Evolutionary conservation across 2,329 filamentous ascomycete genomes (phyloP).

Genomic region (Cercospora janseana): DNA sequence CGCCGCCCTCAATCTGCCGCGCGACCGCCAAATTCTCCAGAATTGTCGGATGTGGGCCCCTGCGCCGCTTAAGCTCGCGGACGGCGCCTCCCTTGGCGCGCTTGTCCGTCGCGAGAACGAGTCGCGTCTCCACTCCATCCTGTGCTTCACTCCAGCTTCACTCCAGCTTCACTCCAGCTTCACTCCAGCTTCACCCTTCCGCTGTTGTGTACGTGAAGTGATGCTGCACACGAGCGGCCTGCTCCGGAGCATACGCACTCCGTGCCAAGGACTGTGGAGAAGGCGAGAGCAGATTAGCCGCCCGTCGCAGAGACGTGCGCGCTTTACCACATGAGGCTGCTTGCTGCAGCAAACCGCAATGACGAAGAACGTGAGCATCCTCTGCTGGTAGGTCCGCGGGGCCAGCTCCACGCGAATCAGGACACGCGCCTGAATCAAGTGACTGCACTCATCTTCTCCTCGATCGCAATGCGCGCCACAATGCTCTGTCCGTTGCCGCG

Average conservation of each 20-base stretch:
- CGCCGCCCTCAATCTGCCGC: conserved; percentile 3
- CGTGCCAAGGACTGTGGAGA: no score
- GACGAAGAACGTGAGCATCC: background rate
- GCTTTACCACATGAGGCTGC: no score
- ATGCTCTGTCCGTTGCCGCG: no score
- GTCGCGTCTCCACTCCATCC: background rate
- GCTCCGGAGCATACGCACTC: no score
- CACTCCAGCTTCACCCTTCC: background rate
- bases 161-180: background rate
- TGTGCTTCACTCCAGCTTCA: background rate
- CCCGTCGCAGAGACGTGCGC: no score
- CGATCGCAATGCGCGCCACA: no score
- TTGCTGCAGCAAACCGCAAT: background rate
- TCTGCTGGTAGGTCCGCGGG: background rate
- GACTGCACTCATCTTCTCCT: no score
- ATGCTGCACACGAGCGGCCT: no score
- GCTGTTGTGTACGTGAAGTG: no score
- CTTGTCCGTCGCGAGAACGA: conserved; percentile 12
- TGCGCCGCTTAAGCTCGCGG: conserved; percentile 1
- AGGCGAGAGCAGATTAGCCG: no score
- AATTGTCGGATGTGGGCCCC: conserved; percentile 5
- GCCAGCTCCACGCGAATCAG: no score
- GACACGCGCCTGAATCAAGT: background rate
- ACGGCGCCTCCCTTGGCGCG: no score
- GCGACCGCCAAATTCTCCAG: conserved; percentile 2